These are phyloP conservation scores for Psilocybe tampanensis DNA, from an alignment of 768 basidiomycete genomes.

Conservation along the genomic window DNA sequence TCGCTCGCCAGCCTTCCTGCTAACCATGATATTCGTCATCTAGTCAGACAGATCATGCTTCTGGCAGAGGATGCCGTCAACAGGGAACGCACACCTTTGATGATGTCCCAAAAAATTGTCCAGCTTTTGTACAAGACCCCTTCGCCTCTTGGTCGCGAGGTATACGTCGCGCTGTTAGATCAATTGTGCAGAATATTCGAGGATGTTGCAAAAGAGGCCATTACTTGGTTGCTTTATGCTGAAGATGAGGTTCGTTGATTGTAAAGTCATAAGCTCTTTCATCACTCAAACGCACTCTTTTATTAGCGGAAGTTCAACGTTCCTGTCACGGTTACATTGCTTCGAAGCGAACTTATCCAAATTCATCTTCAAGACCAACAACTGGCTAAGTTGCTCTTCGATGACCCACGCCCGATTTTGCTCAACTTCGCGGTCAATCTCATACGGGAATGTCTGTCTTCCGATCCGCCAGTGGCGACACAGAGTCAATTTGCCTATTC, in stretches of 20 bases:
- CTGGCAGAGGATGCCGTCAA: conserved; percentile 81
- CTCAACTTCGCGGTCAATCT: conserved; percentile 83
- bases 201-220: conserved; percentile 95
- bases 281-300: conserved; percentile 12
- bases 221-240: conserved; percentile 94
- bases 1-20: conserved; percentile 72
- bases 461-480: conserved; percentile 78
- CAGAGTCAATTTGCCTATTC: conserved; percentile 80
- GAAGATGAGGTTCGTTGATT: conserved; percentile 81
- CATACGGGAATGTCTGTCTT: conserved; percentile 83
- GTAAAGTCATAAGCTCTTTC: background rate
- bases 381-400: conserved; percentile 81
- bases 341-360: conserved; percentile 82
- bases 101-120: conserved; percentile 96
- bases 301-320: conserved; percentile 93
- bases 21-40: conserved; percentile 84
- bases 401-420: conserved; percentile 75
- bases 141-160: conserved; percentile 85
- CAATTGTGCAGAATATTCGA: conserved; percentile 88
- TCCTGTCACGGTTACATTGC: conserved; percentile 86
- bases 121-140: conserved; percentile 91
- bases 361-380: conserved; percentile 84
- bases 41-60: conserved; percentile 81
- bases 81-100: conserved; percentile 82
- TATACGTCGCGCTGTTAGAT: conserved; percentile 88